phyloP scores from a whole-genome alignment of 169 alveolate species.

The Miamiensis avidus region DNA sequence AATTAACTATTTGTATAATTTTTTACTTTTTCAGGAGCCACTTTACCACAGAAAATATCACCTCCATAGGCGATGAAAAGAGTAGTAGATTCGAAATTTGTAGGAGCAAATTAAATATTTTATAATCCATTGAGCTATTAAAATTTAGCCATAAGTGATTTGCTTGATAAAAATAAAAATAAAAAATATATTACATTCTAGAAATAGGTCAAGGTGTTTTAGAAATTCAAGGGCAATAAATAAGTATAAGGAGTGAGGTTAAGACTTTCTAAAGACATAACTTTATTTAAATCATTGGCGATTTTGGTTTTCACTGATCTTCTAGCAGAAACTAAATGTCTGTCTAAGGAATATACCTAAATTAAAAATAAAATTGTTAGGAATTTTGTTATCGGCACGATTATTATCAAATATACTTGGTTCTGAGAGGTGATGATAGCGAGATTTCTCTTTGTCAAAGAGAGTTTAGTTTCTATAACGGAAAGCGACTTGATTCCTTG shows the following conservation, averaged over 20 bases:
- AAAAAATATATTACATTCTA: constrained; percentile 9
- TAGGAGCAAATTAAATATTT: not conserved
- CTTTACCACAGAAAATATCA: constrained; percentile 1
- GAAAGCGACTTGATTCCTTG: constrained; percentile 9
- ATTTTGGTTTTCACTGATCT: not conserved
- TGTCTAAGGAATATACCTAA: constrained; percentile 8
- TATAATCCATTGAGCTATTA: constrained; percentile 8
- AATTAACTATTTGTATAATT: not conserved
- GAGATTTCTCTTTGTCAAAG: constrained; percentile 15
- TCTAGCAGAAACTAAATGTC: constrained; percentile 10
- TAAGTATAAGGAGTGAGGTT: constrained; percentile 10
- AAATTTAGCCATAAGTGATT: too few relatives aligned
- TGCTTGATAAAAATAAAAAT: not conserved
- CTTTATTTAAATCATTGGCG: not conserved
- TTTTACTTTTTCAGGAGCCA: constrained; percentile 27
- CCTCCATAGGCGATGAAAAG: constrained; percentile 17
- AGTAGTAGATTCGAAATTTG: constrained; percentile 29
- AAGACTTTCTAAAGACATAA: constrained; percentile 13
- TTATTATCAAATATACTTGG: not conserved
- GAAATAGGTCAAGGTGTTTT: not conserved
- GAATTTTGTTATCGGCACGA: not conserved
- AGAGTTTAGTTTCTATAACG: constrained; percentile 8
- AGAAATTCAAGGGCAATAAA: not conserved
- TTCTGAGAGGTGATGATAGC: constrained; percentile 11
- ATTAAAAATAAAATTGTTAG: too few relatives aligned